Evolutionary conservation across 768 basidiomycete species (phyloP), one percentile per base, ranked within the genome.

Genomic region (Amanita brunnescens): DNA sequence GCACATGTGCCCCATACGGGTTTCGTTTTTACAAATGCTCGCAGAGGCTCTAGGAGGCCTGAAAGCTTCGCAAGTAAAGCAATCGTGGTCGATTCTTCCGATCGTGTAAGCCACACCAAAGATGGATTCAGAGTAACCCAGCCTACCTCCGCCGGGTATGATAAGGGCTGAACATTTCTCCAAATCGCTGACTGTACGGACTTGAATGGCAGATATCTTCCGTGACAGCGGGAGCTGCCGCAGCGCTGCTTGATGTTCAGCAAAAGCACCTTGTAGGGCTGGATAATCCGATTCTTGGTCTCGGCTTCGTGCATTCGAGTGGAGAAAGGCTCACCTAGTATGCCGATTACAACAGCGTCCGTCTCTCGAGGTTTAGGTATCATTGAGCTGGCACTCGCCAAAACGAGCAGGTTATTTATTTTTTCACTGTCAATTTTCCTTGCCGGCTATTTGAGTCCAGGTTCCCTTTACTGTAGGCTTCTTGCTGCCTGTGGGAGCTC

Each of bases 1-100:
- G 94, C 94, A 66, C 94, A 98, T 0, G 92, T 96, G 2, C 94
- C 94, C 92, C 92, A 98, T 2, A 93, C 79, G 0, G 91, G 83
- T 61, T 86, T 91, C 0, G 60, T 64, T 56, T 71, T 71, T n/a
- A 83, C 72, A 56, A 93, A 94, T 33, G 78, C 74, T 33, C 78
- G 74, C 4, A 98, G 72, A 6, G 89, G 91, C n/a, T 86, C 81
- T 13, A 92, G 63, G 35, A 98, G 76, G 0, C 90, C 90, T 0
- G 84, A 77, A 24, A 83, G 74, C 49, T 76, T 76, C 24, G 82
- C 89, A 16, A 86, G 74, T 44, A 89, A 74, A 1, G 83, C 88
- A 54, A 98, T 97, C 2, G 93, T 91, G 5, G 95, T 97, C 4
- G 89, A 92, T 69, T 98, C 95, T 87, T 55, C 9, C 38, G 30